Percentiles rank a stretch among this genome's conserved stretches.
phyloP scores from a whole-genome alignment of 2,329 filamentous ascomycete genomes.

The Hirsutella rhossiliensis region DNA sequence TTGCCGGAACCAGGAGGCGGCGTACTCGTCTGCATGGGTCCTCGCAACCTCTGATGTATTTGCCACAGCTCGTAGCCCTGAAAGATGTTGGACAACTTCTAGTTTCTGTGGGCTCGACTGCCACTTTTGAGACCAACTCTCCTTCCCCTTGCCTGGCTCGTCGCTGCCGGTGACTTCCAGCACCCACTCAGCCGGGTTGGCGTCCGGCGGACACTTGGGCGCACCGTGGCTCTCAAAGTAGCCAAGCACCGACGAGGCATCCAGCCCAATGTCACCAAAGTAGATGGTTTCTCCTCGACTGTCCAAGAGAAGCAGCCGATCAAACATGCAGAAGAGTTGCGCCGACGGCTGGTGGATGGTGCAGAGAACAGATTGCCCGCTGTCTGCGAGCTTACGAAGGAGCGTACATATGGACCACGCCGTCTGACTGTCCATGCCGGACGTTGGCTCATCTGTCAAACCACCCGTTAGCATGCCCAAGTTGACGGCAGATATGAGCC shows the following conservation, averaged over 20 bases:
- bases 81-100: too few species aligned
- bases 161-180: constrained; percentile 29
- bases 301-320: constrained; percentile 43
- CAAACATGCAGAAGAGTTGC: constrained; percentile 32
- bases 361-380: constrained; percentile 34
- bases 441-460: constrained; percentile 43
- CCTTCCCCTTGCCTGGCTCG: too few species aligned
- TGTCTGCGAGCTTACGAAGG: constrained; percentile 47
- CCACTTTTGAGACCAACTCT: too few species aligned
- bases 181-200: constrained; percentile 60
- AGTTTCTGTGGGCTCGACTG: too few species aligned
- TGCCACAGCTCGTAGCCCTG: too few species aligned
- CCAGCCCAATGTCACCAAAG: constrained; percentile 43
- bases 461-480: too few species aligned
- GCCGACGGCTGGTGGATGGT: constrained; percentile 38
- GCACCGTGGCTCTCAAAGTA: constrained; percentile 54
- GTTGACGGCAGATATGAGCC: too few species aligned
- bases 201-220: constrained; percentile 33
- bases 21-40: too few species aligned
- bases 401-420: constrained; percentile 62
- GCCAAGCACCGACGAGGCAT: constrained; percentile 23
- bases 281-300: constrained; percentile 30
- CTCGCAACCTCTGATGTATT: too few species aligned
- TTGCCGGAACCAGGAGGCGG: too few species aligned
- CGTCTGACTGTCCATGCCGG: constrained; percentile 44